These are phyloP conservation scores for Fusarium nelsonii DNA, from an alignment of 2,329 filamentous ascomycete genomes.

Conservation along the genomic window DNA sequence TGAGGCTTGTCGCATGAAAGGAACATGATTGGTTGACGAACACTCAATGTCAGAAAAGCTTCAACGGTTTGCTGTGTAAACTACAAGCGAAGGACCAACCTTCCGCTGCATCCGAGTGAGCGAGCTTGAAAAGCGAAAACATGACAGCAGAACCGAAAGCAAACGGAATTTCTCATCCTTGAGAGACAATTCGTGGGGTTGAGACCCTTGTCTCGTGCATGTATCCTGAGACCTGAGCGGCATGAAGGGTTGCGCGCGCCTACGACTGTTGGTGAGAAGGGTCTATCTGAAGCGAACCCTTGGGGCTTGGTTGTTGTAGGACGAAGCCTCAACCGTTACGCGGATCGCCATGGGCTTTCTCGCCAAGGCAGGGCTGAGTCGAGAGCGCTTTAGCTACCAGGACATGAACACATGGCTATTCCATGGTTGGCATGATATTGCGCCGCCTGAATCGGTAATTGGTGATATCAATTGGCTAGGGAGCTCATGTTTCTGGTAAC, in stretches of 20 bases:
- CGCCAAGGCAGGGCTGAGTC: conserved; percentile 32
- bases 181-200: conserved; percentile 31
- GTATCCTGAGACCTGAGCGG: conserved; percentile 27
- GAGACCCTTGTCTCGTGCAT: conserved; percentile 14
- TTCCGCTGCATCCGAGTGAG: conserved; percentile 42
- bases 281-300: conserved; percentile 31
- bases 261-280: conserved; percentile 18
- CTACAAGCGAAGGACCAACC: conserved; percentile 11
- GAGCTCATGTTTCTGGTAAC: conserved; percentile 12
- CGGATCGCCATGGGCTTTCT: conserved; percentile 11
- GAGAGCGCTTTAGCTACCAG: not conserved
- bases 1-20: conserved; percentile 30
- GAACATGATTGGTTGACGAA: conserved; percentile 18
- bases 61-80: conserved; percentile 28
- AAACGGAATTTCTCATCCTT: conserved; percentile 12
- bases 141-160: conserved; percentile 11
- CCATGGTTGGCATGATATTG: conserved; percentile 17
- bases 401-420: conserved; percentile 16
- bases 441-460: conserved; percentile 7
- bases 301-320: conserved; percentile 10
- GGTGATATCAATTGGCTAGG: conserved; percentile 19
- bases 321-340: conserved; percentile 27
- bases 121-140: conserved; percentile 5
- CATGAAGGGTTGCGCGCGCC: conserved; percentile 27
- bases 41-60: conserved; percentile 15